Evolutionary conservation across 495 filamentous ascomycete genomes (phyloP).

Genomic region (Cenococcum geophilum): DNA sequence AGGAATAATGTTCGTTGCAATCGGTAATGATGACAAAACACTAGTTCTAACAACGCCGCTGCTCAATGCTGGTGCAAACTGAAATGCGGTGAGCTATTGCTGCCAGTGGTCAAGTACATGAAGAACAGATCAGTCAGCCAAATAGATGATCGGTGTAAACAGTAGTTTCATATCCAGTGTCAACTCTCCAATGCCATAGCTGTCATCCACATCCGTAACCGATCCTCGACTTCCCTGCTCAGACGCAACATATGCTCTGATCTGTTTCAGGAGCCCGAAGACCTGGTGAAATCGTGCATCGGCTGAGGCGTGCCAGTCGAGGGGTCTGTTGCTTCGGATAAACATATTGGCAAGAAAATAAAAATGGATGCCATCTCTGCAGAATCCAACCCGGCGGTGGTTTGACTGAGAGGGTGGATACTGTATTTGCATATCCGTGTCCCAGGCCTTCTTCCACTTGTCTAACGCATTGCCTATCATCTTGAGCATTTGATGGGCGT

Average conservation of each 20-base stretch:
- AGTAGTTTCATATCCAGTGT: conserved; percentile 62
- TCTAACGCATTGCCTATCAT: conserved; percentile 46
- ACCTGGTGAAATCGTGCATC: conserved; percentile 54
- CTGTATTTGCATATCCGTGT: conserved; percentile 56
- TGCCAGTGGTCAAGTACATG: neutral
- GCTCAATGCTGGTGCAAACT: neutral
- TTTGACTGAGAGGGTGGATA: conserved; percentile 46
- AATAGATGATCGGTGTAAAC: conserved; percentile 37
- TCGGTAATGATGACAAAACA: neutral
- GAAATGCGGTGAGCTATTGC: neutral
- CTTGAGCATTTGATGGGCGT: conserved; percentile 37
- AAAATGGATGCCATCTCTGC: conserved; percentile 58
- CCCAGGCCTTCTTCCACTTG: conserved; percentile 61
- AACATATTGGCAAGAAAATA: conserved; percentile 55
- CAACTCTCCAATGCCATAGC: conserved; percentile 53
- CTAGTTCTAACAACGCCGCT: neutral
- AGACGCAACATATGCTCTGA: conserved; percentile 49
- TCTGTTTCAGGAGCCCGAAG: conserved; percentile 52
- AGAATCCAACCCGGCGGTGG: conserved; percentile 54
- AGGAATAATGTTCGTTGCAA: neutral
- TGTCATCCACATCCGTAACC: conserved; percentile 53
- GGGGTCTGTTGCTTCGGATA: conserved; percentile 43
- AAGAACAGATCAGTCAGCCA: neutral
- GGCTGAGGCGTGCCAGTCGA: conserved; percentile 45
- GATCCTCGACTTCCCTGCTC: conserved; percentile 49